Evolutionary conservation across 108 stramenopile genomes (phyloP).

Genomic region (Asterionellopsis glacialis): DNA sequence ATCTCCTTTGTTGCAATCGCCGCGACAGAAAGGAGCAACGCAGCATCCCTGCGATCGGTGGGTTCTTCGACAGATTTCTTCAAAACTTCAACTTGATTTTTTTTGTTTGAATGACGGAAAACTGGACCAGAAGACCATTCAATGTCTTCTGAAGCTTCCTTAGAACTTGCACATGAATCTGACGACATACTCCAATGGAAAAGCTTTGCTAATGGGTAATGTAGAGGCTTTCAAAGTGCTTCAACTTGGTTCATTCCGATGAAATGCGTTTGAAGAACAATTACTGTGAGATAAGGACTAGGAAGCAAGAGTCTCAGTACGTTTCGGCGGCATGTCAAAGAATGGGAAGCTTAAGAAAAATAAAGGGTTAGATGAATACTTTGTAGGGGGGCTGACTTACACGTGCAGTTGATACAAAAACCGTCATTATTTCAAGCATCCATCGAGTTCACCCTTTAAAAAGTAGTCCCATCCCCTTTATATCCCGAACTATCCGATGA

Average conservation of each 20-base stretch:
- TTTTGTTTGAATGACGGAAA: no score
- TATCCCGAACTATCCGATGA: slow-evolving; percentile 2
- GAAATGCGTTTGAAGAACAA: neutral
- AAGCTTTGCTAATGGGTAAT: neutral
- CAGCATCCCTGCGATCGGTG: slow-evolving; percentile 31
- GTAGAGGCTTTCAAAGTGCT: no score
- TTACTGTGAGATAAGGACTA: no score
- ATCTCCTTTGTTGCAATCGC: slow-evolving; percentile 33
- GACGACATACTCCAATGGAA: neutral
- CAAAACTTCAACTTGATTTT: neutral
- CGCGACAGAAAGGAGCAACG: slow-evolving; percentile 35
- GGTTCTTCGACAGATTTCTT: slow-evolving; percentile 5
- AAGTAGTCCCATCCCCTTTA: neutral
- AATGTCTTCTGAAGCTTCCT: neutral
- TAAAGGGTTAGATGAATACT: neutral
- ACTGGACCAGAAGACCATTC: no score
- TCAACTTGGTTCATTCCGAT: neutral
- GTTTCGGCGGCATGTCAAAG: neutral
- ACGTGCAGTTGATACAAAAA: no score
- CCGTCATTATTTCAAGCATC: neutral
- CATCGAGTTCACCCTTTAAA: neutral
- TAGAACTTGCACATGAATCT: neutral
- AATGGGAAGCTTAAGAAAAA: neutral
- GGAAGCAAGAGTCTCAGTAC: no score
- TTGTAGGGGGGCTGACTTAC: no score